Evolutionary conservation across 106 monocot genomes (phyloP).

Genomic region (Dendrobium chrysotoxum): DNA sequence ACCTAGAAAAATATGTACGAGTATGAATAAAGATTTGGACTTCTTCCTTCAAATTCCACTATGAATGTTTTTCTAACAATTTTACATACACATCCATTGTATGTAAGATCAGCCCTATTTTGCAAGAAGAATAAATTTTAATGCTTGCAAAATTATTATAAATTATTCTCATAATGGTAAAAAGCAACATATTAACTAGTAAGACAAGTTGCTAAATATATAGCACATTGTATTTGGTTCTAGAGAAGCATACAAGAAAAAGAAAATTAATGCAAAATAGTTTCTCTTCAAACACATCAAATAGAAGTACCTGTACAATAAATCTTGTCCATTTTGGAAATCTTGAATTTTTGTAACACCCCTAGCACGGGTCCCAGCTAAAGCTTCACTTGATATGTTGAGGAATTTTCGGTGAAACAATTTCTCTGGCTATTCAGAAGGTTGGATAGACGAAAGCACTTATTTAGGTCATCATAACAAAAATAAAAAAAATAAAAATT

Average conservation of each 20-base stretch:
- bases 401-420: constrained; percentile 82
- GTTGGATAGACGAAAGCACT: not conserved
- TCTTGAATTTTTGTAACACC: constrained; percentile 55
- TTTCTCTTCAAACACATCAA: not conserved
- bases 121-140: not conserved
- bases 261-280: no score
- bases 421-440: constrained; percentile 92
- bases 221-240: not conserved
- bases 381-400: constrained; percentile 77
- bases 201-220: constrained; percentile 1
- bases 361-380: constrained; percentile 85
- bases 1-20: no score
- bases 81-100: not conserved
- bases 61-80: not conserved
- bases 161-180: not conserved
- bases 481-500: not conserved
- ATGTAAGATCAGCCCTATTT: not conserved
- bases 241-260: not conserved
- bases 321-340: constrained; percentile 71
- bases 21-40: not conserved
- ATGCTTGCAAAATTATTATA: not conserved
- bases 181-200: not conserved
- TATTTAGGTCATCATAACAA: not conserved
- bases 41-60: not conserved
- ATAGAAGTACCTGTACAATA: constrained; percentile 55